Conservation (phyloP, 2,329 filamentous ascomycete species). For the Penicillium frequentans region DNA sequence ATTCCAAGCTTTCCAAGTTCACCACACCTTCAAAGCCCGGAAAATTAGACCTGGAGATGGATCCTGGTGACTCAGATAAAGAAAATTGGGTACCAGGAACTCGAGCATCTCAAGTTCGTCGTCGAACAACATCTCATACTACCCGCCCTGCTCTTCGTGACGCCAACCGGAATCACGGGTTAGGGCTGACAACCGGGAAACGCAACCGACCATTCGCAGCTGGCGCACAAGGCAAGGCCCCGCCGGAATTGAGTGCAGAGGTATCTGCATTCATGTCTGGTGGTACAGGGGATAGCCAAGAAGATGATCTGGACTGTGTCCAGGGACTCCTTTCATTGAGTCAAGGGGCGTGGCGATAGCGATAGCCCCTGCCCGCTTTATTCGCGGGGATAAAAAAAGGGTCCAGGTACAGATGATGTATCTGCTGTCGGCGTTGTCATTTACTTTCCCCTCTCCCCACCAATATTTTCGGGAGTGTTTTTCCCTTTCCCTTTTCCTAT, state of each 20-base stretch:
- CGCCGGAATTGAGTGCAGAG: constrained; percentile 57
- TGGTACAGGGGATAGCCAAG: constrained; percentile 60
- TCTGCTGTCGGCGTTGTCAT: constrained; percentile 5
- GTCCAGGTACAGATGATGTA: background rate
- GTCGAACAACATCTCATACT: constrained; percentile 30
- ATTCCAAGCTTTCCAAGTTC: constrained; percentile 28
- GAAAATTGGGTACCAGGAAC: constrained; percentile 75
- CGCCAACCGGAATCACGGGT: constrained; percentile 28
- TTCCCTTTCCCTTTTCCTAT: constrained; percentile 13
- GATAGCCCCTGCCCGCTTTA: constrained; percentile 21
- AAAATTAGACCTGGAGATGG: constrained; percentile 43
- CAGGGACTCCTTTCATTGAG: constrained; percentile 86
- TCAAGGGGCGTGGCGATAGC: constrained; percentile 81
- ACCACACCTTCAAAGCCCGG: constrained; percentile 27
- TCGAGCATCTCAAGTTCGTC: constrained; percentile 40
- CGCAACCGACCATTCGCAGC: constrained; percentile 28
- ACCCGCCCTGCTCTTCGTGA: constrained; percentile 50
- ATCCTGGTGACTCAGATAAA: constrained; percentile 81
- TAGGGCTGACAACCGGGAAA: constrained; percentile 28
- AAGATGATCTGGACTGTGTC: constrained; percentile 81
- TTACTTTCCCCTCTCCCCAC: constrained; percentile 13
- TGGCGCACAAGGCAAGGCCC: constrained; percentile 38
- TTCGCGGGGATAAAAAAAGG: background rate
- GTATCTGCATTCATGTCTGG: constrained; percentile 73
- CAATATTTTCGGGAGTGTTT: constrained; percentile 24